Percentiles rank a stretch among this genome's conserved stretches.
Conservation (phyloP, 176 grass and related monocot genomes). For the Carex scoparia region DNA sequence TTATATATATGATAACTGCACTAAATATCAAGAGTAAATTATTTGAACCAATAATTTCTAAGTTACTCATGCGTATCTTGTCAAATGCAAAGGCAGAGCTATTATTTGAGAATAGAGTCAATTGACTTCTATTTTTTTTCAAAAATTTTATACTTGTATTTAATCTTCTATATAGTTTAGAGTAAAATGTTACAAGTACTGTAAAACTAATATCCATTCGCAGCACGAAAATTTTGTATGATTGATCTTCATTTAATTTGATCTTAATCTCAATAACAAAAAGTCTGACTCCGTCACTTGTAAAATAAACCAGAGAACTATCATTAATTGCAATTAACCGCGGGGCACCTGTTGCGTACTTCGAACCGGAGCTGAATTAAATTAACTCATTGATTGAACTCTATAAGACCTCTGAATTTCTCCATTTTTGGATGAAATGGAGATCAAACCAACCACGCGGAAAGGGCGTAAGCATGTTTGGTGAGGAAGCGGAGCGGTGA, state of each 20-base stretch:
- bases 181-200: too few relatives aligned
- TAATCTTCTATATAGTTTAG: too few relatives aligned
- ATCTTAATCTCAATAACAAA: too few relatives aligned
- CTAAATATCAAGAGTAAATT: background rate
- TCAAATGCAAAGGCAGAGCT: too few relatives aligned
- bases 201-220: too few relatives aligned
- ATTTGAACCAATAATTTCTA: background rate
- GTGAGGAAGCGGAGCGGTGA: conserved; percentile 14
- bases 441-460: background rate
- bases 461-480: background rate
- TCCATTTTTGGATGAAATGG: conserved; percentile 5
- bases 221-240: too few relatives aligned
- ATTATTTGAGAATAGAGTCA: too few relatives aligned
- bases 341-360: background rate
- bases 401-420: background rate
- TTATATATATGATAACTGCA: too few relatives aligned
- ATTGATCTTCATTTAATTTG: too few relatives aligned
- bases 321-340: background rate
- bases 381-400: background rate
- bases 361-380: background rate
- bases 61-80: background rate
- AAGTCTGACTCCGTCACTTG: background rate
- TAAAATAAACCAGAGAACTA: background rate
- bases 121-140: too few relatives aligned
- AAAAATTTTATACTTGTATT: too few relatives aligned